Conservation (phyloP, 169 alveolate species). For the Plasmodium knowlesi region DNA sequence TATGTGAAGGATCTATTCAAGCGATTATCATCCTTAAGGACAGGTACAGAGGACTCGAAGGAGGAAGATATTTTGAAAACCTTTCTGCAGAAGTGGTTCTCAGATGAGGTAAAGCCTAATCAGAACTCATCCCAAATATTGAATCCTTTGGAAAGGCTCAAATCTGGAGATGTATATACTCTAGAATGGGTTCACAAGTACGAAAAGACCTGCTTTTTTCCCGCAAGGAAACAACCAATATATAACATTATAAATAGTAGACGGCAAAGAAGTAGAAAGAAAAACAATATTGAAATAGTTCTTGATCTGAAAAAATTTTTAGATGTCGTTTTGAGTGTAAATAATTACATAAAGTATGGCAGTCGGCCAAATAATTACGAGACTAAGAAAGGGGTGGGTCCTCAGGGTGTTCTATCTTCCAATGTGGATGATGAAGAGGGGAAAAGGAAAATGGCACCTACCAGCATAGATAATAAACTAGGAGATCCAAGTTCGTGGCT, state of each 20-base stretch:
- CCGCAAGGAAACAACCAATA: slow-evolving; percentile 73
- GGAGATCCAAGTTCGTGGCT: neutral
- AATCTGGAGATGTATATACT: slow-evolving; percentile 48
- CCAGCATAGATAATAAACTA: neutral
- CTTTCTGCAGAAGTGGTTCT: slow-evolving; percentile 59
- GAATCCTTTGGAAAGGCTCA: slow-evolving; percentile 11
- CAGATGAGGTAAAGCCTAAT: slow-evolving; percentile 1
- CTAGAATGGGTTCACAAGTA: slow-evolving; percentile 24
- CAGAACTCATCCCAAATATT: neutral
- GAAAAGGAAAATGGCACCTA: neutral
- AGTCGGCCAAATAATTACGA: slow-evolving; percentile 67
- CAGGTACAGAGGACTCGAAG: neutral
- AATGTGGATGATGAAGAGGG: slow-evolving; percentile 16
- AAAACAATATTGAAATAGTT: slow-evolving; percentile 44
- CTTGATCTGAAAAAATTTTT: slow-evolving; percentile 31
- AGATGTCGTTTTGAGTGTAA: slow-evolving; percentile 37
- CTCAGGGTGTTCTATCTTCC: neutral
- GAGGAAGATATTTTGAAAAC: neutral
- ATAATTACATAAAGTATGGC: slow-evolving; percentile 56
- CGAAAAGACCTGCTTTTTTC: slow-evolving; percentile 63
- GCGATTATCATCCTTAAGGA: neutral
- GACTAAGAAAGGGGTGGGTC: neutral
- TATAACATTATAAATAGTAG: slow-evolving; percentile 48
- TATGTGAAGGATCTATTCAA: slow-evolving; percentile 10
- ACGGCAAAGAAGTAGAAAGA: slow-evolving; percentile 30